A percentile compares a stretch with the other conserved stretches of the same genome.
phyloP scores from a whole-genome alignment of 2,329 filamentous ascomycete genomes.

The Fusarium nygamai region DNA sequence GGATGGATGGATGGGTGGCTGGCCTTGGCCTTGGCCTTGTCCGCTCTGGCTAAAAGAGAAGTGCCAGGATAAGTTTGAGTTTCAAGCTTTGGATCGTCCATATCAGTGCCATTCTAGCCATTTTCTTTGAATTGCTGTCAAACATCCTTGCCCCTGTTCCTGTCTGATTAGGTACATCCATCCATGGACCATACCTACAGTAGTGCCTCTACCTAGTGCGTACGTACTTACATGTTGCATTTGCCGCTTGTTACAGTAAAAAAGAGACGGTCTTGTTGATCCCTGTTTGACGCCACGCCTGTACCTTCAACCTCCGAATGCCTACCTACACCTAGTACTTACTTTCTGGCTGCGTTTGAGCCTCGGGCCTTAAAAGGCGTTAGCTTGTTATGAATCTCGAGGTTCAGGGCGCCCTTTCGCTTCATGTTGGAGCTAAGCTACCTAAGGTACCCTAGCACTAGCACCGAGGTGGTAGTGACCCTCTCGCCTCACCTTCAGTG shows the following conservation, averaged over 20 bases:
- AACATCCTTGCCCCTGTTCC: constrained; percentile 16
- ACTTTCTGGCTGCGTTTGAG: constrained; percentile 10
- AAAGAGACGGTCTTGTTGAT: constrained; percentile 1
- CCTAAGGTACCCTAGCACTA: constrained; percentile 22
- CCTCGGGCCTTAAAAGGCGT: constrained; percentile 14
- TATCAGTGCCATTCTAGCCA: neutral
- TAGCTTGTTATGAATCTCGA: constrained; percentile 22
- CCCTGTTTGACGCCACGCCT: constrained; percentile 12
- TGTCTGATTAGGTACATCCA: neutral
- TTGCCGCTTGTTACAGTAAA: constrained; percentile 4
- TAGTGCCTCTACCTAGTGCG: neutral
- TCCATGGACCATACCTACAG: neutral
- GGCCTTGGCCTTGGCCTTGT: neutral
- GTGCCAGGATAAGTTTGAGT: neutral
- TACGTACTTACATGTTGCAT: constrained; percentile 1
- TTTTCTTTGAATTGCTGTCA: constrained; percentile 10
- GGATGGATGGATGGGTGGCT: constrained; percentile 20
- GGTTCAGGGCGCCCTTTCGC: constrained; percentile 14
- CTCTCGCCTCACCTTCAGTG: constrained; percentile 26
- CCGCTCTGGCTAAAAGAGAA: constrained; percentile 9
- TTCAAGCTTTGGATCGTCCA: constrained; percentile 2
- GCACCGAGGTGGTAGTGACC: neutral
- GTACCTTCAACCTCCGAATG: neutral
- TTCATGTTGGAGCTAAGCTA: constrained; percentile 25
- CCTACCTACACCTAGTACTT: neutral